Conservation (phyloP, 2,329 filamentous ascomycete species). For the Verticillium tricorpus region DNA sequence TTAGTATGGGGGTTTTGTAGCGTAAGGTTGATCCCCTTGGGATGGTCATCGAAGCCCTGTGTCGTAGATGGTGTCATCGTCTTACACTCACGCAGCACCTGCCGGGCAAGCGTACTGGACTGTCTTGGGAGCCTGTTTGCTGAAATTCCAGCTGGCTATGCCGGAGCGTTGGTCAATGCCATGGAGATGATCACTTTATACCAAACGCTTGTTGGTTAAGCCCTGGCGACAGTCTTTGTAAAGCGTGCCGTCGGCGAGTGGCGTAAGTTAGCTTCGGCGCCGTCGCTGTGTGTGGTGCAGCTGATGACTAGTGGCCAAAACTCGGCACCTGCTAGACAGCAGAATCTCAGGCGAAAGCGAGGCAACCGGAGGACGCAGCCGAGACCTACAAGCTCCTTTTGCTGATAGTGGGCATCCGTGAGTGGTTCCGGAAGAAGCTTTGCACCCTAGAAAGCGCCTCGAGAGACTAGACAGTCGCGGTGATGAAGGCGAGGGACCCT, state of each 20-base stretch:
- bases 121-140: not conserved
- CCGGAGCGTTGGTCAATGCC: not conserved
- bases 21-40: not conserved
- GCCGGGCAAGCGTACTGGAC: not conserved
- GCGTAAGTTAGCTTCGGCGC: slow-evolving; percentile 2
- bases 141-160: not conserved
- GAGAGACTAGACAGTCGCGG: not conserved
- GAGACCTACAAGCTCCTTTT: not conserved
- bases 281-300: slow-evolving; percentile 1
- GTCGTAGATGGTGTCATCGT: slow-evolving; percentile 1
- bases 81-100: not conserved
- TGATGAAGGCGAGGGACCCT: not conserved
- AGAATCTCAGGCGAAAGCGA: not conserved
- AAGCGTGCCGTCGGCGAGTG: slow-evolving; percentile 3
- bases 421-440: not conserved
- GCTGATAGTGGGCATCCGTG: not conserved
- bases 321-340: slow-evolving; percentile 1
- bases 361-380: not conserved
- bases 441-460: not conserved
- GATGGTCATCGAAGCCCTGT: slow-evolving; percentile 3
- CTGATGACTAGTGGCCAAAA: slow-evolving; percentile 1
- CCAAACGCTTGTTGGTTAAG: slow-evolving; percentile 1
- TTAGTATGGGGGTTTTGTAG: not conserved
- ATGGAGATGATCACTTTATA: slow-evolving; percentile 7
- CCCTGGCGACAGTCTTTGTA: slow-evolving; percentile 2